Percentiles rank a stretch among this genome's conserved stretches.
Conservation (phyloP, 306 rosid species). For the Neltuma alba region DNA sequence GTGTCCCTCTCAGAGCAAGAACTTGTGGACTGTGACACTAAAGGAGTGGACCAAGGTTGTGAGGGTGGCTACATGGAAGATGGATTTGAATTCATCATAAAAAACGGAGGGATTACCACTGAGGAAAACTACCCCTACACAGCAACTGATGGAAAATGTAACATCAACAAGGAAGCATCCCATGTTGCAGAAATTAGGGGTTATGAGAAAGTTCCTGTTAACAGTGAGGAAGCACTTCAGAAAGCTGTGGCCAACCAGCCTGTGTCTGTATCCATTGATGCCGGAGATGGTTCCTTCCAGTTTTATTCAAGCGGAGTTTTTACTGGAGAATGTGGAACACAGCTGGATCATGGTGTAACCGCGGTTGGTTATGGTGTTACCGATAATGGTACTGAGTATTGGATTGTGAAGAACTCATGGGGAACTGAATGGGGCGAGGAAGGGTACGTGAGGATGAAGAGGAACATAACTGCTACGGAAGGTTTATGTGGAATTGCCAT, state of each 20-base stretch:
- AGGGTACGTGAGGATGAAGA: not conserved
- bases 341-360: slow-evolving; percentile 28
- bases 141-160: slow-evolving; percentile 26
- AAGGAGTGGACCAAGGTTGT: not conserved
- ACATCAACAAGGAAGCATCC: not conserved
- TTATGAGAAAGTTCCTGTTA: slow-evolving; percentile 31
- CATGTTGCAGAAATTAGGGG: slow-evolving; percentile 32
- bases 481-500: slow-evolving; percentile 18
- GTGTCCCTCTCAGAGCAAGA: slow-evolving; percentile 6
- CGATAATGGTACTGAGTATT: not conserved
- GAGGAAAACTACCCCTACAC: slow-evolving; percentile 39
- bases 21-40: not conserved
- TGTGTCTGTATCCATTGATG: slow-evolving; percentile 40
- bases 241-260: slow-evolving; percentile 47
- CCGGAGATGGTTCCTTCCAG: slow-evolving; percentile 18
- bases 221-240: slow-evolving; percentile 24
- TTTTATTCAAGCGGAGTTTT: slow-evolving; percentile 29
- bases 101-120: slow-evolving; percentile 38
- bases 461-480: not conserved
- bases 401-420: not conserved
- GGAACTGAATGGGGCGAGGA: slow-evolving; percentile 1
- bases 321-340: slow-evolving; percentile 27
- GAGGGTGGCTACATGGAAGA: slow-evolving; percentile 8
- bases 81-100: not conserved
- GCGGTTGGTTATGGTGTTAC: not conserved